Base-by-base conservation (phyloP, 1,139 yeast species). In the Diutina sp. region DNA sequence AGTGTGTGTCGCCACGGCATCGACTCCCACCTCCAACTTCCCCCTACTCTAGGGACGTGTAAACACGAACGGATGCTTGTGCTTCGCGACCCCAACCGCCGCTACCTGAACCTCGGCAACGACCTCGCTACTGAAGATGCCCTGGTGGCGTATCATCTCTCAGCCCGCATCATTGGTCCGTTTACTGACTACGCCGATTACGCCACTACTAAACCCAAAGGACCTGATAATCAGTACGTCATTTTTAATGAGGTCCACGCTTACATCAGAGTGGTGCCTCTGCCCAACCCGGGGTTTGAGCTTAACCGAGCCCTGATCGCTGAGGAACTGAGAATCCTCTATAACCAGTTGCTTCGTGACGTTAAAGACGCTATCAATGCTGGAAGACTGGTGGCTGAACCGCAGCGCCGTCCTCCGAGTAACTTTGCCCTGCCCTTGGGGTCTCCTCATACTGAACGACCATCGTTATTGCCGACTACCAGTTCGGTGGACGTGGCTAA, bases 81-180 rank as follows among this genome's bases (percentile, higher is more conserved):
- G 57, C 58, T 59, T 56, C 55, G 62, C 50, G 45, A 63, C 47
- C 21, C 58, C 58, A 58, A 56, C 54, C 30, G 56, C 48, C 54
- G 55, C 28, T 51, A 59, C 56, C 48, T 32, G 60, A 35, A 32
- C 51, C 18, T 35, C 30, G 41, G 29, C 44, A 56, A 44, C 53
- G 55, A 47, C 28, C 28, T 30, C 12, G 30, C 38, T 35, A 68
- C 72, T 57, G 59, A 64, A 0, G 74, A 71, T 57, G 64, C 72
- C 4, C 66, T 73, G 6, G 65, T 74, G 11, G 67, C 71, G 57
- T 74, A 72, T 60, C 65, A 71, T 54, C 68, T 74, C 7, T 69
- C 71, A 64, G 76, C 76, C 1, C 62, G 76, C 51, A 64, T 73
- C 38, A 70, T 74, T 48, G 77, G 77, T 2, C 67, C 67, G 56